phyloP scores from a whole-genome alignment of 2,329 filamentous ascomycete genomes.

The Dactylonectria macrodidyma region DNA sequence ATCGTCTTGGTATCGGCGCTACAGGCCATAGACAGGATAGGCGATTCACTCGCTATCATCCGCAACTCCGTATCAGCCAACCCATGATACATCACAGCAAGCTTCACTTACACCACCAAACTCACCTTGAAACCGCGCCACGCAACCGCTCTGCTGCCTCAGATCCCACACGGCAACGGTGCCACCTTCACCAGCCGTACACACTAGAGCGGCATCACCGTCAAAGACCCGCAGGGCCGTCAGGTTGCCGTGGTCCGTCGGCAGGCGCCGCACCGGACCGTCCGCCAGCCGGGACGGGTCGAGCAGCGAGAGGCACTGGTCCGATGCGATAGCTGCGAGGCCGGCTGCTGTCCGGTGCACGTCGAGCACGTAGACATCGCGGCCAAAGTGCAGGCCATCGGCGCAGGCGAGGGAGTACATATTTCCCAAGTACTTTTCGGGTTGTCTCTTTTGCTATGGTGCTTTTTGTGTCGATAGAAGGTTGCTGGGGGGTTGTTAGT shows the following conservation, averaged over 20 bases:
- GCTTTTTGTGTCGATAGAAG: too few species aligned
- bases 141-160: slow-evolving; percentile 60
- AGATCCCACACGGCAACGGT: slow-evolving; percentile 77
- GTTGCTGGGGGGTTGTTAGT: not conserved
- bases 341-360: slow-evolving; percentile 66
- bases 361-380: slow-evolving; percentile 71
- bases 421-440: too few species aligned
- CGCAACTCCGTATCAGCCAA: not conserved
- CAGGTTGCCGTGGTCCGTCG: slow-evolving; percentile 73
- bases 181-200: slow-evolving; percentile 82
- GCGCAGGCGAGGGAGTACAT: slow-evolving; percentile 55
- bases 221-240: slow-evolving; percentile 73
- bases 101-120: slow-evolving; percentile 29
- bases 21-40: slow-evolving; percentile 78
- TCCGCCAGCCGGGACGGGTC: slow-evolving; percentile 70
- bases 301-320: slow-evolving; percentile 78
- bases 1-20: slow-evolving; percentile 70
- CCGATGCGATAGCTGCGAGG: slow-evolving; percentile 77
- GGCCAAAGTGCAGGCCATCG: slow-evolving; percentile 50
- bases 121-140: slow-evolving; percentile 63
- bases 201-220: slow-evolving; percentile 67
- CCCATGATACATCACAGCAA: not conserved
- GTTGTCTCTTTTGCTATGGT: too few species aligned
- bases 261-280: slow-evolving; percentile 63
- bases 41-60: slow-evolving; percentile 57